Conservation (phyloP, 2,329 filamentous ascomycete species). For the Leptographium galeiforme region DNA sequence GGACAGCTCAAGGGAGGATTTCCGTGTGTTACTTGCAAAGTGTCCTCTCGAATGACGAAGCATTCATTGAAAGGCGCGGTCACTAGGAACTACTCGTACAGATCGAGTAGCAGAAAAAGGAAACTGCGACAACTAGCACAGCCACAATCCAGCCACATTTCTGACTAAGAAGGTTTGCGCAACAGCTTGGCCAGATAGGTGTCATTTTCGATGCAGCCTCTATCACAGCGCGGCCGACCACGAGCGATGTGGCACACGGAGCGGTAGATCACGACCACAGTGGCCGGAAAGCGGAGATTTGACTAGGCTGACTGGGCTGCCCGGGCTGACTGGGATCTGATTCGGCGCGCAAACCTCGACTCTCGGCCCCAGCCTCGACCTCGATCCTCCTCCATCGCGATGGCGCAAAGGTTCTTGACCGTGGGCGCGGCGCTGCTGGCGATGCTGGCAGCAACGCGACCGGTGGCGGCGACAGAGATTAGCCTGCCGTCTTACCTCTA, state of each 20-base stretch:
- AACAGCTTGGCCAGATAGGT: neutral
- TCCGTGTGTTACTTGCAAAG: too few species aligned
- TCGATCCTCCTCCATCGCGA: neutral
- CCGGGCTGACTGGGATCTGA: neutral
- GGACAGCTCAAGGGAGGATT: too few species aligned
- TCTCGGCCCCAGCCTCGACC: too few species aligned
- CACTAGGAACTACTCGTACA: too few species aligned
- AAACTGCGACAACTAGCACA: too few species aligned
- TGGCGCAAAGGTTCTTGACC: neutral
- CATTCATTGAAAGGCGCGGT: too few species aligned
- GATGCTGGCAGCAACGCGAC: slow-evolving; percentile 6
- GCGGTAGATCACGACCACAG: neutral
- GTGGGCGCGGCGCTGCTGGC: neutral
- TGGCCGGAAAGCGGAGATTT: neutral
- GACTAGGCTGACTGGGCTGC: neutral
- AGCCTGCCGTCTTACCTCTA: slow-evolving; percentile 49
- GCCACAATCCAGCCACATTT: neutral
- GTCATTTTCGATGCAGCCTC: neutral
- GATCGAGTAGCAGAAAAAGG: too few species aligned
- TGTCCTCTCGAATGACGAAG: too few species aligned
- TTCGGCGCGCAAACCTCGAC: too few species aligned
- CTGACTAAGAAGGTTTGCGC: too few species aligned
- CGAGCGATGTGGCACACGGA: neutral
- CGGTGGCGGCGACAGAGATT: slow-evolving; percentile 22
- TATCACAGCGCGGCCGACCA: neutral